Base-by-base conservation (phyloP, 352 stramenopile species). In the Phytophthora tubulina region DNA sequence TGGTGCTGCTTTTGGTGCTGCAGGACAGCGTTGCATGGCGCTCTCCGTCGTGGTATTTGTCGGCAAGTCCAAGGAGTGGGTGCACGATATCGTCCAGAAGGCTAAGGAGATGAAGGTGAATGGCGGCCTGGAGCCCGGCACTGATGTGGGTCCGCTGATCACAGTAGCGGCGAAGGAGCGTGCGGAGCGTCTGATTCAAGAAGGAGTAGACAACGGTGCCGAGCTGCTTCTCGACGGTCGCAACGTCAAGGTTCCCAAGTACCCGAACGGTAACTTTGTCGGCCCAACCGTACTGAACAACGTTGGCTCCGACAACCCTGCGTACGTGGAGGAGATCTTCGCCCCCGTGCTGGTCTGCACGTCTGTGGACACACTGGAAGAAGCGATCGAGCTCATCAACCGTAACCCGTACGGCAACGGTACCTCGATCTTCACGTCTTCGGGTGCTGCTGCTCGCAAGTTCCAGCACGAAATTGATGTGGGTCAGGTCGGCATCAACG, bases 11-110 rank as follows among this genome's bases (percentile, higher is more conserved):
- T 99, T 99, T 76, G 97, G 97, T n/a, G 97, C 97, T 39, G 97
- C 97, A 9, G 97, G 97, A 41, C 97, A 99, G 87, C 90, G 97
- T 58, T 99, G 97, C 82, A 99, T 99, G 97, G 97, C 97, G 27
- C 79, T 99, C 4, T 98, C 87, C 38, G 91, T 97, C n/a, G 88
- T 97, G 15, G 86, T 99, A 31, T 97, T 99, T 60, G 97, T 99
- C 3, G 97, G 97, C 39, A 88, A 98, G 66, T 85, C 88, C 38
- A 93, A 97, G 68, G 91, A 98, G 66, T 98, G 95, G 85, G 88
- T 98, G 30, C 77, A 92, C 55, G 93, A 99, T 60, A 90, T 99
- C 61, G 93, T 97, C 9, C 67, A 92, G 50, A 91, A 95, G 72
- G 96, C 94, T 50, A 94, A 96, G 73, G 78, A 85, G 54, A 89